These are phyloP conservation scores for Rhododendron molle DNA, from an alignment of 148 eudicot species.

Conservation along the genomic window DNA sequence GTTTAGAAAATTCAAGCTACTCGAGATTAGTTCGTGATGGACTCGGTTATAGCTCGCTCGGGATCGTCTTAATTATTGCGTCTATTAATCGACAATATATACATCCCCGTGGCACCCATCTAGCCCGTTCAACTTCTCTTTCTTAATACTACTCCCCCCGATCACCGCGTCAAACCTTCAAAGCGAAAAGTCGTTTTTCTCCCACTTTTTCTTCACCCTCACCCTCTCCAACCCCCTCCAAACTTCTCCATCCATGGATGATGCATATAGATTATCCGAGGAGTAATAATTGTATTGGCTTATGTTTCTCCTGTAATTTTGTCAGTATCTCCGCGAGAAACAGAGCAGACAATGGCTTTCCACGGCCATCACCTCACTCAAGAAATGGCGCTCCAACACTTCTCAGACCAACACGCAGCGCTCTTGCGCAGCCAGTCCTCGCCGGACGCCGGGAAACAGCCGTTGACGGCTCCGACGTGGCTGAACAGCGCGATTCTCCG, in stretches of 20 bases:
- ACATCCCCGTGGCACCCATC: not conserved
- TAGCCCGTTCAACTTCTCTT: not conserved
- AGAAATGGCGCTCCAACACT: slow-evolving; percentile 31
- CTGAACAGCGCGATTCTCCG: slow-evolving; percentile 45
- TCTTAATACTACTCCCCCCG: not conserved
- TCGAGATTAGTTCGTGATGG: no score
- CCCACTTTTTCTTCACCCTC: not conserved
- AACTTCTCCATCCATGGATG: not conserved
- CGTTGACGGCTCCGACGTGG: slow-evolving; percentile 33
- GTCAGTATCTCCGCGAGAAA: slow-evolving; percentile 6
- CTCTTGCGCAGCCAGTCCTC: slow-evolving; percentile 11
- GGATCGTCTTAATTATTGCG: no score
- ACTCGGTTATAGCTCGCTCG: no score
- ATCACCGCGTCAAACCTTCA: not conserved
- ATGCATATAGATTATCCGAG: not conserved
- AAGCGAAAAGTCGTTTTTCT: not conserved
- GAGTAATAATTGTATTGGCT: not conserved
- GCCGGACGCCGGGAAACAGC: slow-evolving; percentile 5
- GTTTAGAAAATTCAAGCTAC: no score
- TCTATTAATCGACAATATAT: no score
- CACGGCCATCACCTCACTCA: slow-evolving; percentile 25
- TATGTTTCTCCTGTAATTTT: slow-evolving; percentile 1
- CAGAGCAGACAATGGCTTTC: slow-evolving; percentile 22
- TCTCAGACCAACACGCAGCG: slow-evolving; percentile 21
- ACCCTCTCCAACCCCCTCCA: not conserved